These are phyloP conservation scores for Arachis monticola DNA, from an alignment of 331 rosid species.

Conservation along the genomic window DNA sequence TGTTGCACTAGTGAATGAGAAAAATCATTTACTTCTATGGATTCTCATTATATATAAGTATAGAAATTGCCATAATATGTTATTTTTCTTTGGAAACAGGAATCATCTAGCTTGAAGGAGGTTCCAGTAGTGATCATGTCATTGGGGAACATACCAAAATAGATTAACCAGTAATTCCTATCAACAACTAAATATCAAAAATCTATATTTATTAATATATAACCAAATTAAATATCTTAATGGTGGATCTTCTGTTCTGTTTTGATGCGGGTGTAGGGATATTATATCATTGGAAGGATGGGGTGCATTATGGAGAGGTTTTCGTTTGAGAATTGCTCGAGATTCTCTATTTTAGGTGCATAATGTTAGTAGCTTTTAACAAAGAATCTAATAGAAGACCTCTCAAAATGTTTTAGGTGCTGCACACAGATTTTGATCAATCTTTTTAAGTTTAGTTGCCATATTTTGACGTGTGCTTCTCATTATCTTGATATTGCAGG, in stretches of 20 bases:
- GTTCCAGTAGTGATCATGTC: slow-evolving; percentile 97
- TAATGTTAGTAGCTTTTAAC: too few species aligned
- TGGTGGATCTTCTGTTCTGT: not conserved
- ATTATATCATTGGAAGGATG: too few species aligned
- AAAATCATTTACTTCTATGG: too few species aligned
- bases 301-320: too few species aligned
- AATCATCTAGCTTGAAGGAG: slow-evolving; percentile 82
- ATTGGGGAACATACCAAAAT: slow-evolving; percentile 84
- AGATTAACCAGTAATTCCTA: slow-evolving; percentile 68
- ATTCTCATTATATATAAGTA: too few species aligned
- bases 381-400: not conserved
- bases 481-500: slow-evolving; percentile 55
- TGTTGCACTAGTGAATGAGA: too few species aligned
- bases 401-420: slow-evolving; percentile 2
- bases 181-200: not conserved
- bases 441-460: not conserved
- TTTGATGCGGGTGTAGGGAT: slow-evolving; percentile 56
- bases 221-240: too few species aligned
- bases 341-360: too few species aligned
- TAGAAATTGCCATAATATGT: not conserved
- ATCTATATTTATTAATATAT: not conserved
- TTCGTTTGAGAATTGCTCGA: too few species aligned
- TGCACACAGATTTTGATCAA: not conserved
- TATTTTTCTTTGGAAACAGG: slow-evolving; percentile 48
- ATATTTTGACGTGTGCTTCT: slow-evolving; percentile 29